Evolutionary conservation across 345 rosid species (phyloP).

Genomic region (Boechera retrofracta): DNA sequence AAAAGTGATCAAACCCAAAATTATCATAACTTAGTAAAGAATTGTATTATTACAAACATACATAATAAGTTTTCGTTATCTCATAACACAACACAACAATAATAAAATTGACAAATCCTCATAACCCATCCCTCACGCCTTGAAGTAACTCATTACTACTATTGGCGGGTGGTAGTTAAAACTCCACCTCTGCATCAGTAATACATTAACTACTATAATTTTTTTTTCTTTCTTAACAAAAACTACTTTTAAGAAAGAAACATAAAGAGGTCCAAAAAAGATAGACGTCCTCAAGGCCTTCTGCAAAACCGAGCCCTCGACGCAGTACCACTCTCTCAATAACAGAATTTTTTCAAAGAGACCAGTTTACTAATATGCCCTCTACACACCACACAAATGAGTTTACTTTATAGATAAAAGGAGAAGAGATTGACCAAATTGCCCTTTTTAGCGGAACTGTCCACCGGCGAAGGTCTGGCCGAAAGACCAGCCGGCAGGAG

Average conservation of each 20-base stretch:
- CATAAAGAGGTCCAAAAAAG: slow-evolving; percentile 33
- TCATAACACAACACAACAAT: slow-evolving; percentile 21
- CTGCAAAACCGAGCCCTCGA: slow-evolving; percentile 41
- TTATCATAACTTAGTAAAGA: background rate
- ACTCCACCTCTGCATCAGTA: slow-evolving; percentile 42
- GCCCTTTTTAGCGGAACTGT: slow-evolving; percentile 40
- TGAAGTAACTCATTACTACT: slow-evolving; percentile 23
- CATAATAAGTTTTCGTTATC: slow-evolving; percentile 7
- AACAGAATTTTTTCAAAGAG: background rate
- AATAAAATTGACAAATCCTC: background rate
- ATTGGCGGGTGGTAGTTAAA: slow-evolving; percentile 44
- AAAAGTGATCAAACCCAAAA: background rate
- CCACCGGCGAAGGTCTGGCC: slow-evolving; percentile 62
- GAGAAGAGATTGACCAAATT: background rate
- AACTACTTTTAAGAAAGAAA: slow-evolving; percentile 28
- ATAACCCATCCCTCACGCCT: slow-evolving; percentile 16
- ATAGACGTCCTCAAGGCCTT: slow-evolving; percentile 38
- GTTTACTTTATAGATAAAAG: background rate
- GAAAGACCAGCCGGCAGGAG: slow-evolving; percentile 56
- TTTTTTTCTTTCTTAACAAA: slow-evolving; percentile 1
- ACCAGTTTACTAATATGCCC: slow-evolving; percentile 21
- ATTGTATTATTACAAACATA: slow-evolving; percentile 28
- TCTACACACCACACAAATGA: slow-evolving; percentile 32
- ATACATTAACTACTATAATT: slow-evolving; percentile 18
- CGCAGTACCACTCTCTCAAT: slow-evolving; percentile 30